Percentiles rank a stretch among this genome's conserved stretches.
phyloP scores from a whole-genome alignment of 2,329 filamentous ascomycete species.

The Colletotrichum karsti region DNA sequence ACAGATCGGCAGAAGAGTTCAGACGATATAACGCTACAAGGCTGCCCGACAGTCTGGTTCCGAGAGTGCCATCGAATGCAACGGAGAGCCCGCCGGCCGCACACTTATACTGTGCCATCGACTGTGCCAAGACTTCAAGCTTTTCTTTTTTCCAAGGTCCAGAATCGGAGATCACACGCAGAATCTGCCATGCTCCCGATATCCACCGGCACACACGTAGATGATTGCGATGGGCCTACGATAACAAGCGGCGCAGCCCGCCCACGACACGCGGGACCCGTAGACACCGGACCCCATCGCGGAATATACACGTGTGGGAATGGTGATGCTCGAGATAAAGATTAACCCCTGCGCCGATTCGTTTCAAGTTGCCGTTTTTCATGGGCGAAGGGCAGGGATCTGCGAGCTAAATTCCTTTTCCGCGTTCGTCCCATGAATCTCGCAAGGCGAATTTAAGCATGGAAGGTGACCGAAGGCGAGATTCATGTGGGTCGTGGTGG shows the following conservation, averaged over 20 bases:
- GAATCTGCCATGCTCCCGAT: background rate
- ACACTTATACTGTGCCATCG: background rate
- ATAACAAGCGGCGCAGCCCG: background rate
- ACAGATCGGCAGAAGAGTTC: background rate
- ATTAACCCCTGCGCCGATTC: background rate
- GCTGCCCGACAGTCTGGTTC: background rate
- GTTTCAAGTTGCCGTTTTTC: background rate
- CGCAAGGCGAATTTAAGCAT: background rate
- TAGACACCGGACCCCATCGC: background rate
- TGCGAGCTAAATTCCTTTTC: background rate
- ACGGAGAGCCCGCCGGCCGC: background rate
- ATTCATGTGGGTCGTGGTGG: background rate
- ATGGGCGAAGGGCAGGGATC: background rate
- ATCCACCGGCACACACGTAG: background rate
- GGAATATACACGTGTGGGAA: no score
- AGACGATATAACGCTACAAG: background rate
- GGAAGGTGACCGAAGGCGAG: background rate
- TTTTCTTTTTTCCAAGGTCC: background rate
- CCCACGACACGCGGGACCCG: background rate
- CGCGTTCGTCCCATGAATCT: conserved; percentile 11
- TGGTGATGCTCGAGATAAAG: conserved; percentile 12
- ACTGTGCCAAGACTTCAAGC: background rate
- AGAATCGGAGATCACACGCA: background rate
- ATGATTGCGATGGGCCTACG: background rate
- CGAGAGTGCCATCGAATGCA: background rate